phyloP scores from a whole-genome alignment of 805 yeast species.

The Suhomyces pyralidae region DNA sequence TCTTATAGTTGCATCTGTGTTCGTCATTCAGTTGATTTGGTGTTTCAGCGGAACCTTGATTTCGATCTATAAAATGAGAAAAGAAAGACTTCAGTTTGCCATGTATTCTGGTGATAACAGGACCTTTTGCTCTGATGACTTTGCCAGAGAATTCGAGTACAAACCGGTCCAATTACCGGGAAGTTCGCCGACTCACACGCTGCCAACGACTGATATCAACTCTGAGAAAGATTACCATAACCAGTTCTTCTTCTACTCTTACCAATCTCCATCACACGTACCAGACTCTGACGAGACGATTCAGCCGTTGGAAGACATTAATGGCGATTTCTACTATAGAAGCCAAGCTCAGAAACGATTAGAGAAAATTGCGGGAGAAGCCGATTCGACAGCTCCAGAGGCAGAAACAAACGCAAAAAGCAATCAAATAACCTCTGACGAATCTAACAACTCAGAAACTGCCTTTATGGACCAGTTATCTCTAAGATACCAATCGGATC shows the following conservation, averaged over 20 bases:
- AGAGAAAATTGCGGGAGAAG: neutral
- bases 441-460: neutral
- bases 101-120: constrained; percentile 1
- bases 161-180: constrained; percentile 3
- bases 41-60: constrained; percentile 25
- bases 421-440: neutral
- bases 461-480: neutral
- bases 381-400: neutral
- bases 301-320: constrained; percentile 11
- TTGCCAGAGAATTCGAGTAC: constrained; percentile 3
- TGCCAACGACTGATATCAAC: neutral
- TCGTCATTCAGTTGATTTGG: constrained; percentile 26
- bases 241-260: neutral
- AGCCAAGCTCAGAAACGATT: constrained; percentile 12
- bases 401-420: neutral
- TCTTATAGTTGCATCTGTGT: constrained; percentile 26
- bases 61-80: constrained; percentile 15
- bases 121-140: neutral
- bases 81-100: constrained; percentile 7
- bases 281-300: constrained; percentile 2
- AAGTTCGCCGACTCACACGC: neutral
- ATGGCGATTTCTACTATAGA: constrained; percentile 15
- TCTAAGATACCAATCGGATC: neutral
- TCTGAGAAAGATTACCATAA: neutral
- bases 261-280: neutral